Evolutionary conservation across 371 early-diverging fungal species (phyloP).

Genomic region (Lichtheimia ramosa): DNA sequence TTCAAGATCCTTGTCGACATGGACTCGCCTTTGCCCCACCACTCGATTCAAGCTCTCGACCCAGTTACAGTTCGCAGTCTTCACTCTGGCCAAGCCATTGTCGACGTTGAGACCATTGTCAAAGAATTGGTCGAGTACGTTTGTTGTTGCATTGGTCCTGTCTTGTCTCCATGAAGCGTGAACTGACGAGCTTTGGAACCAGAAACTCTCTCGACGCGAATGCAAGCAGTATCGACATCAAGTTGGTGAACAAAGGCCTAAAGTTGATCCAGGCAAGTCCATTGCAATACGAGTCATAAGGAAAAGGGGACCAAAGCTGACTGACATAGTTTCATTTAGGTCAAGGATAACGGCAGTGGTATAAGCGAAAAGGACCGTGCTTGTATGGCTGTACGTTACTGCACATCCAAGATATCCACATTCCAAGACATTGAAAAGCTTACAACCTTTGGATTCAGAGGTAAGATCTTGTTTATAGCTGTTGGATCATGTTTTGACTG

Average conservation of each 20-base stretch:
- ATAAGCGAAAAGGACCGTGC: conserved; percentile 43
- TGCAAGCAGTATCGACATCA: conserved; percentile 36
- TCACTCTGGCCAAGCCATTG: conserved; percentile 26
- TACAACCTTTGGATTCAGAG: conserved; percentile 72
- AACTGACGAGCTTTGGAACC: background rate
- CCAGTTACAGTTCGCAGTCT: conserved; percentile 14
- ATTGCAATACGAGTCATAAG: no score
- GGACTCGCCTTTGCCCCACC: no score
- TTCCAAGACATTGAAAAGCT: conserved; percentile 61
- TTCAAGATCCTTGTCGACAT: no score
- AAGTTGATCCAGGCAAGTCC: conserved; percentile 28
- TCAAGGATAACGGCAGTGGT: conserved; percentile 64
- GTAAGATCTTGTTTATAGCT: conserved; percentile 10
- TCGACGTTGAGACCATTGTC: conserved; percentile 17
- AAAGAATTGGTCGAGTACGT: conserved; percentile 25
- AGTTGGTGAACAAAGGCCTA: conserved; percentile 35
- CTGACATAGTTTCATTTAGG: conserved; percentile 14
- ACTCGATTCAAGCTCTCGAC: conserved; percentile 16
- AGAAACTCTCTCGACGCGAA: conserved; percentile 57
- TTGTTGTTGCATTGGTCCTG: no score
- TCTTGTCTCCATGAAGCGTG: background rate
- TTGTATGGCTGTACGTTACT: conserved; percentile 51
- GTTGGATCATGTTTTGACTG: no score
- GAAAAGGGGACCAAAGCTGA: no score
- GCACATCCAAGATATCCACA: conserved; percentile 70